phyloP scores from a whole-genome alignment of 495 filamentous ascomycete genomes.

The Trichocladium antarcticum region DNA sequence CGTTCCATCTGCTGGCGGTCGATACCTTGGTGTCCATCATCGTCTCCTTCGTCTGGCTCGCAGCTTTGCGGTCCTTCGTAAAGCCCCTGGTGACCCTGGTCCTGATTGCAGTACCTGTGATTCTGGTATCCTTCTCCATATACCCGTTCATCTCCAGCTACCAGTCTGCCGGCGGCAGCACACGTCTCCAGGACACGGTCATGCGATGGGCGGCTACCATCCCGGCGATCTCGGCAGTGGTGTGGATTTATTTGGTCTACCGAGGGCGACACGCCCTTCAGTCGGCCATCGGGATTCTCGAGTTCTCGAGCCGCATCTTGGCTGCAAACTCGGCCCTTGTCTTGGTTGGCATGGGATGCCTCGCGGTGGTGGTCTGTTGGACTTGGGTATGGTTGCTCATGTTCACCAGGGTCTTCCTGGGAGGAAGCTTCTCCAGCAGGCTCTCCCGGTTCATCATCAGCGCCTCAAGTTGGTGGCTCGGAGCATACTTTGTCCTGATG shows the following conservation, averaged over 20 bases:
- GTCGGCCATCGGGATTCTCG: conserved; percentile 73
- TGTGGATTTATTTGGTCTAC: conserved; percentile 75
- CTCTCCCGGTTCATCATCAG: conserved; percentile 63
- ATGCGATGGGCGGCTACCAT: conserved; percentile 83
- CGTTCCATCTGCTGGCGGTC: conserved; percentile 77
- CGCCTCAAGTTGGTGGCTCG: conserved; percentile 82
- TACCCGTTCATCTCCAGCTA: conserved; percentile 90
- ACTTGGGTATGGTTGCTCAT: conserved; percentile 94
- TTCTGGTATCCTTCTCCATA: conserved; percentile 75
- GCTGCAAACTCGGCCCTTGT: conserved; percentile 74
- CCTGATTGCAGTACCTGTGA: conserved; percentile 70
- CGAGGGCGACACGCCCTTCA: conserved; percentile 66
- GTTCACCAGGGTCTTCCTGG: conserved; percentile 91
- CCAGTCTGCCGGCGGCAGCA: conserved; percentile 56
- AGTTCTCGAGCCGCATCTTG: conserved; percentile 82
- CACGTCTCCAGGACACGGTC: conserved; percentile 66
- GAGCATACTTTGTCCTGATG: conserved; percentile 76
- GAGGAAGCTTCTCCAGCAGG: conserved; percentile 56
- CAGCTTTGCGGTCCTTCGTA: conserved; percentile 74
- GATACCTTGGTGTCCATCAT: conserved; percentile 84
- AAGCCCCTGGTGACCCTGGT: conserved; percentile 67
- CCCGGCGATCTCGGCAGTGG: conserved; percentile 57
- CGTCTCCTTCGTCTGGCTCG: conserved; percentile 84
- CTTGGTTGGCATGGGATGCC: conserved; percentile 64
- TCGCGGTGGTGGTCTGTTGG: conserved; percentile 69